Base-by-base conservation (phyloP, 352 stramenopile genomes). In the Phytophthora pini region DNA sequence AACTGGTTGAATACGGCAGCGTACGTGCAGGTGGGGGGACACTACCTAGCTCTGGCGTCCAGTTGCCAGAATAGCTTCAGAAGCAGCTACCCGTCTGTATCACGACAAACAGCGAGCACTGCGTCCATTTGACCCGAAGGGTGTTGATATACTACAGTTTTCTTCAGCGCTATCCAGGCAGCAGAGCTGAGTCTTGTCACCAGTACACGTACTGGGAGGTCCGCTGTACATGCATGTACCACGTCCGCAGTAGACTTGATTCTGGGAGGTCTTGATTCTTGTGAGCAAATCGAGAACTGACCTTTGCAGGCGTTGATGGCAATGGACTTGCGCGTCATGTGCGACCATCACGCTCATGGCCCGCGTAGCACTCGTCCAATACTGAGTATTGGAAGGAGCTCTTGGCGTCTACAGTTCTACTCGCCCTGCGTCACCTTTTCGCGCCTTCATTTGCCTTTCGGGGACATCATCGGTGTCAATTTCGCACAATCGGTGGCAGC, bases 311-410 rank as follows among this genome's bases (percentile, higher is more conserved):
- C 9, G 24, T 52, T 22, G 39, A 47, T 13, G 17, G 11, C 43
- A n/a, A 31, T 13, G 11, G 11, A 41, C 48, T 59, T 65, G 38
- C 57, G 29, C 39, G 44, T 49, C 56, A 49, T 31, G 44, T 13
- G 11, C 20, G 5, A 36, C 56, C 46, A 29, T 53, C 46, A 17
- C 48, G 8, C 7, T 24, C 50, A 9, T 32, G 39, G 27, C 34
- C 17, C 4, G 36, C 39, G 27, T 53, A 32, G 38, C 20, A 32
- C 47, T 60, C 40, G 39, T 65, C 48, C 57, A 65, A 64, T 59
- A 57, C 48, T 24, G 3, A 9, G 47, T 57, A 51, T 64, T 56
- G 56, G 45, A 57, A 36, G 56, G 45, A 43, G 36, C 24, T 31
- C 8, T 13, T 26, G 11, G 8, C 8, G 13, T 9, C 20, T 5